Evolutionary conservation across 164 flowering plant genomes (phyloP), one percentile per base, ranked within the genome.

Genomic region (Vitis rupestris): DNA sequence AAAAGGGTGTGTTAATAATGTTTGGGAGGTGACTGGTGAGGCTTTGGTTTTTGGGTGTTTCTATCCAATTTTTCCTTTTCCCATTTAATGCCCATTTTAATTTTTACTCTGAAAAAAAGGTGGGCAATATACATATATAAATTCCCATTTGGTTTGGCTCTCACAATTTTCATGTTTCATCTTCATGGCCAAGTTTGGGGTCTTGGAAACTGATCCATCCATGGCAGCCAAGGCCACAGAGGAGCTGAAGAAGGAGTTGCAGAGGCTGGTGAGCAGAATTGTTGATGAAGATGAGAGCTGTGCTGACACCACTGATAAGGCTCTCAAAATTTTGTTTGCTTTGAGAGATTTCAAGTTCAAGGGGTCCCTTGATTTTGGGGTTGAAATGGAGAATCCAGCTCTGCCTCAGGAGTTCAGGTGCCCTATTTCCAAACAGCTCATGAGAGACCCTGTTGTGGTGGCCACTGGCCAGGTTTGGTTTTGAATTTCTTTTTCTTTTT

Each of bases 371-470:
- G 66, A 76, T 12, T 57, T 75, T 30, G 11, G 10, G 27, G 27
- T 23, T 10, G 68, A 59, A 49, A 11, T 57, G 4, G 80, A 72
- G 23, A 54, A 48, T 47, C 9, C 19, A 3, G 19, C 60, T 50
- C 64, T 81, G 67, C 94, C 92, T 37, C 83, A 76, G 1, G 84
- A 83, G 30, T 91, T 89, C 52, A 67, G 75, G 10, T 91, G 97
- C 63, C 90, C 94, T 9, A 77, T 91, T 61, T 91, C 97, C 2
- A 72, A 76, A 15, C 74, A 81, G 71, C 71, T 91, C 16, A 91
- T 91, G 94, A 79, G 50, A 23, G 92, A 91, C 70, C 97, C 97
- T 58, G 94, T 91, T 49, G 62, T 89, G 55, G 53, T 89, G 31
- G 79, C 91, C n/a, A 79, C 85, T 51, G 96, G 96, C 19, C 86